Evolutionary conservation across 257 asterid species (phyloP), one percentile per base, ranked within the genome.

Genomic region (Nicotiana tomentosiformis): DNA sequence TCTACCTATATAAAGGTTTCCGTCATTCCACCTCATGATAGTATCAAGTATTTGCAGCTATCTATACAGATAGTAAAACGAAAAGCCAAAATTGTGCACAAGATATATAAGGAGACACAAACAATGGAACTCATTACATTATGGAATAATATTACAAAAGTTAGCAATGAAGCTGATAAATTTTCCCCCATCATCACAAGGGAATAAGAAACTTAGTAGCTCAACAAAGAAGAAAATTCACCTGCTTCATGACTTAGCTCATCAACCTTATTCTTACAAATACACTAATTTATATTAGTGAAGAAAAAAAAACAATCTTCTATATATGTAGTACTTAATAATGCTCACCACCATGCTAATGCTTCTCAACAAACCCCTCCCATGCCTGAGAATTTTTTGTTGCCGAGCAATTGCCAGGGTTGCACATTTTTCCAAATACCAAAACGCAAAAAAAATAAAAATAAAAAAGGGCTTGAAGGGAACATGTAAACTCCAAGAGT

Each of bases 321-420:
- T 56, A 11, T 77, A 81, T 66, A 16, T 35, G 79, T 78, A 82
- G 29, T 67, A 33, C 80, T 70, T 60, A 57, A 16, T 16, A 11
- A 55, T 46, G 69, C 78, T 61, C 82, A 74, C 88, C 90, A 82
- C 89, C 66, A 83, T 80, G 86, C 88, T 33, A 83, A 83, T 91
- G 96, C 93, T 93, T 93, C 80, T 20, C 86, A 86, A 81, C 93
- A 93, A 91, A 93, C 89, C 86, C 39, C 53, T 84, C 90, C 82
- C 87, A 43, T 80, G 12, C 39, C 10, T 72, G 90, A 87, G 90
- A 86, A 64, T 35, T 86, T 84, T 91, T 93, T 91, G 98, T 86
- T 79, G 85, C 90, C 72, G 91, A 90, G 94, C 98, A 90, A 87
- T 33, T n/a, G 86, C 84, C 23, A 82, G 88, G 89, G 91, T 82